Evolutionary conservation across 139 green algal genomes (phyloP).

Genomic region (Auxenochlorella protothecoides): DNA sequence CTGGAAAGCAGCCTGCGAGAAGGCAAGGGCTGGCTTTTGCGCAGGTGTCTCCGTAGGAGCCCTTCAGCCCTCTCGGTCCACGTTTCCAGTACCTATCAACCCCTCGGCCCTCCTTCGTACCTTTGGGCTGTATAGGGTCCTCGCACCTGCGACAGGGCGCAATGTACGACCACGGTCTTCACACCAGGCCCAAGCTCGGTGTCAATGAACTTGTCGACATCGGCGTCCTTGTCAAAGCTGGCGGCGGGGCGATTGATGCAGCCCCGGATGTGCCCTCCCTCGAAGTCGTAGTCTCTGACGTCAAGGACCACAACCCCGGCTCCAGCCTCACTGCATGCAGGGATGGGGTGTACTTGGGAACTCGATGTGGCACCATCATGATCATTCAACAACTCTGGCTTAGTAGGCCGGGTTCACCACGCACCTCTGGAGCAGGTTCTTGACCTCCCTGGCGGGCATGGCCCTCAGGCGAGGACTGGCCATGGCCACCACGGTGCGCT

Average conservation of each 20-base stretch:
- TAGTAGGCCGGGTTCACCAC: background rate
- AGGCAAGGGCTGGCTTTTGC: background rate
- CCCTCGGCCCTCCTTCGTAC: background rate
- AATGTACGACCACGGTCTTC: background rate
- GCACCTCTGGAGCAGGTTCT: no score
- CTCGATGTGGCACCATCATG: background rate
- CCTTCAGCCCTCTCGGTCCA: background rate
- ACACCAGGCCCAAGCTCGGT: background rate
- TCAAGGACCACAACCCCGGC: background rate
- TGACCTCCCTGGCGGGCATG: no score
- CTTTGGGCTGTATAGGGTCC: background rate
- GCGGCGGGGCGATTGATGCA: slow-evolving; percentile 1
- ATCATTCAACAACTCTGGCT: background rate
- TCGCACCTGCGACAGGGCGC: background rate
- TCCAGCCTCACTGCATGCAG: background rate
- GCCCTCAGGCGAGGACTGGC: no score
- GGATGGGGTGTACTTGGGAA: background rate
- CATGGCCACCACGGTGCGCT: no score
- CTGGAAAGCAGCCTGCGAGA: background rate
- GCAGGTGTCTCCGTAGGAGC: background rate
- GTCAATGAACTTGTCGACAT: slow-evolving; percentile 7
- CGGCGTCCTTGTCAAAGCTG: slow-evolving; percentile 2
- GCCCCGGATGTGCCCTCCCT: slow-evolving; percentile 4
- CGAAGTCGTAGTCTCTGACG: slow-evolving; percentile 1
- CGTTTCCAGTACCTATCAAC: background rate